A percentile compares a stretch with the other conserved stretches of the same genome.
phyloP scores from a whole-genome alignment of 2,329 filamentous ascomycete species.

The Aspergillus chevalieri region DNA sequence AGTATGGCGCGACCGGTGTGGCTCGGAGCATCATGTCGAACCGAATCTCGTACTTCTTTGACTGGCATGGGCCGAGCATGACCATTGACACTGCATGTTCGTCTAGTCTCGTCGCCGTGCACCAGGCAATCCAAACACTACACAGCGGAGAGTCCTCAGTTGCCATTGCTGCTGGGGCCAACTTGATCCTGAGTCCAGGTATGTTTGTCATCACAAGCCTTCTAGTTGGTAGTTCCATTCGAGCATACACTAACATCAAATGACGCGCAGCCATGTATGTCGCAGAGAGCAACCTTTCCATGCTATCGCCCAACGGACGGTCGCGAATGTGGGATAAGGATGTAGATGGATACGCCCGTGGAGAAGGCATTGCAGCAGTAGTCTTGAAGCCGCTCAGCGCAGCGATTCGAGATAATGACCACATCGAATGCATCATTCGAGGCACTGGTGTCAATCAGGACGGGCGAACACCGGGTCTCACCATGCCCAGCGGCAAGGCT shows the following conservation, averaged over 20 bases:
- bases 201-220: slow-evolving; percentile 4
- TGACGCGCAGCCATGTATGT: not conserved
- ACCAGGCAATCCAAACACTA: slow-evolving; percentile 14
- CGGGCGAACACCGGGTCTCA: not conserved
- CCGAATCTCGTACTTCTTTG: slow-evolving; percentile 1
- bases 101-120: not conserved
- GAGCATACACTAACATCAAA: not conserved
- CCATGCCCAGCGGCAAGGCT: not conserved
- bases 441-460: not conserved
- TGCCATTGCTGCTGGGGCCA: slow-evolving; percentile 19
- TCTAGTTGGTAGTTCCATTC: not conserved
- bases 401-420: not conserved
- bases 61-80: slow-evolving; percentile 1
- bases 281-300: slow-evolving; percentile 16
- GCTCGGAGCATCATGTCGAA: slow-evolving; percentile 10
- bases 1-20: slow-evolving; percentile 15
- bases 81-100: slow-evolving; percentile 1
- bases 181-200: slow-evolving; percentile 18
- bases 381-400: not conserved
- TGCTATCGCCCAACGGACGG: slow-evolving; percentile 46
- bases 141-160: slow-evolving; percentile 13
- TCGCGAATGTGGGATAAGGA: slow-evolving; percentile 37
- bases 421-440: not conserved
- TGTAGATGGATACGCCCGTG: not conserved
- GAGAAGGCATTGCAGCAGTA: not conserved